Conservation (phyloP, 2,329 filamentous ascomycete genomes). For the Salinomyces thailandicus region DNA sequence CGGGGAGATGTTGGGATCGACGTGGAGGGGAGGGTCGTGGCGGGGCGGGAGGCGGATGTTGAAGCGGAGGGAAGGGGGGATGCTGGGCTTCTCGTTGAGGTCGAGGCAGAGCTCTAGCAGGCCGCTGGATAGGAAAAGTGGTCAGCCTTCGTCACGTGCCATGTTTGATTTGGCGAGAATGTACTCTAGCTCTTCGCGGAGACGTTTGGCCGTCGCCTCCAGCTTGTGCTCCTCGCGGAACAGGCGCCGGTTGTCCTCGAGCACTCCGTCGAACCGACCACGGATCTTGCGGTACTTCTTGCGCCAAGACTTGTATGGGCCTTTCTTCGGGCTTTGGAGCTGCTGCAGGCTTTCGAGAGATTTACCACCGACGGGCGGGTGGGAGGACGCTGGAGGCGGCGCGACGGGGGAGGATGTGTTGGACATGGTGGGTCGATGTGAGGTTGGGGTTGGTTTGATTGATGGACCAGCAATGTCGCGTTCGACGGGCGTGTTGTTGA, state of each 20-base stretch:
- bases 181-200: constrained; percentile 89
- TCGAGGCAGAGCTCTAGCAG: constrained; percentile 81
- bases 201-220: constrained; percentile 65
- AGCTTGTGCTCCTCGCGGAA: constrained; percentile 75
- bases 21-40: constrained; percentile 39
- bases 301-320: constrained; percentile 29
- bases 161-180: constrained; percentile 7
- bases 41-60: constrained; percentile 68
- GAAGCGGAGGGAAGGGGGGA: constrained; percentile 15
- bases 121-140: too few relatives aligned
- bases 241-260: constrained; percentile 70
- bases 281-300: constrained; percentile 96
- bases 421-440: constrained; percentile 14
- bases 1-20: constrained; percentile 20
- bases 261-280: constrained; percentile 63
- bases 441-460: too few relatives aligned
- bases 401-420: constrained; percentile 20
- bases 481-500: too few relatives aligned
- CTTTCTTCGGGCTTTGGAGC: not conserved
- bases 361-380: constrained; percentile 14
- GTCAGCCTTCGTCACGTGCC: too few relatives aligned
- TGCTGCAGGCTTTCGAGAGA: constrained; percentile 9
- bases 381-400: constrained; percentile 5
- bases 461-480: too few relatives aligned
- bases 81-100: constrained; percentile 64